Evolutionary conservation across 805 yeast species (phyloP), one percentile per base, ranked within the genome.

Genomic region (Candida mattraensis): DNA sequence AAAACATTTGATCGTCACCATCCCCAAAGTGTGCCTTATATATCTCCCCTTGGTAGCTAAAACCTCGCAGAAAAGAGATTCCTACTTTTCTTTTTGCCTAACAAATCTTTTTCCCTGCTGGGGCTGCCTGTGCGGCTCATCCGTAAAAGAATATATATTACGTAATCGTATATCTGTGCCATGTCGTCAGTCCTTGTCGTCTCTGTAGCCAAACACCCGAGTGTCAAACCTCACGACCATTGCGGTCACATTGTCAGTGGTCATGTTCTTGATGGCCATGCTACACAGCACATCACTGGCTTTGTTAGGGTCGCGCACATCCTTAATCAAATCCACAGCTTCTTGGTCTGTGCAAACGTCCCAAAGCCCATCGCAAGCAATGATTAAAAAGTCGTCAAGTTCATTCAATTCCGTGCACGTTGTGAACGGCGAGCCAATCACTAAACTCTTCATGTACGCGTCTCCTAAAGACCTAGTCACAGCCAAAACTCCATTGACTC

Each of bases 361-460:
- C 98, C 98, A 91, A 8, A 91, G 65, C 0, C 99, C 99, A 61
- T 91, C 99, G 60, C 98, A 93, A 0, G 97, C 98, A 40, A 91
- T 65, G 32, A 91, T 88, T 53, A 91, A 60, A 54, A 86, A 87
- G 48, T 83, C 83, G 58, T 89, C 96, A 8, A 64, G 67, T 1
- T 60, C 61, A 16, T 70, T 70, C 19, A 93, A 67, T 51, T 80
- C 87, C 1, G 95, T 87, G 29, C 87, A 78, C 0, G 98, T 87
- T 0, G 99, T 91, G 55, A 83, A 91, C 1, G 99, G 99, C 36
- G 80, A 78, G 0, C 96, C 96, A 20, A 87, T 78, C 13, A 91
- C 96, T 39, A 86, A 66, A 33, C 81, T 84, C 58, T 91, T 94
- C 78, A 91, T 83, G 59, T 87, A 89, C n/a, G 81, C 72, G 58